Evolutionary conservation across 2,329 filamentous ascomycete species (phyloP).

Genomic region (Ceratocystis papillata): DNA sequence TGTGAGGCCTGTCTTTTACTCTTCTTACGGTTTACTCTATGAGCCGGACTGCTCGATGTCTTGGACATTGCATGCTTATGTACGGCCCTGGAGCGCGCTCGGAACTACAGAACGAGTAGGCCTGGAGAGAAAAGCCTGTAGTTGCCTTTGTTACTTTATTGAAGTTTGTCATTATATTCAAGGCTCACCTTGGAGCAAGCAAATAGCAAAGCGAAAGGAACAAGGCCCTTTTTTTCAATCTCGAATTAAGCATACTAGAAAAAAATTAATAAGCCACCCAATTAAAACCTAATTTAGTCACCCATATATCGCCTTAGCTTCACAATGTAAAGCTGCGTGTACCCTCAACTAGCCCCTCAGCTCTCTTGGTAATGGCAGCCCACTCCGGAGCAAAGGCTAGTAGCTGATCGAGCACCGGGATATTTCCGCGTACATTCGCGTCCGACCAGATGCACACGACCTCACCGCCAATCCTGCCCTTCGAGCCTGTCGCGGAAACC

Average conservation of each 20-base stretch:
- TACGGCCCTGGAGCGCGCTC: neutral
- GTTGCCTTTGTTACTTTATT: neutral
- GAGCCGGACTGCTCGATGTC: neutral
- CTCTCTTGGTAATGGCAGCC: constrained; percentile 64
- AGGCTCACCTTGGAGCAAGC: neutral
- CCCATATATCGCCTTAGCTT: constrained; percentile 23
- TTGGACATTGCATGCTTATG: too few relatives aligned
- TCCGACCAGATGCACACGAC: constrained; percentile 83
- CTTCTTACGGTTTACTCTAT: neutral
- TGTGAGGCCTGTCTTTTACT: neutral
- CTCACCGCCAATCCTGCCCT: constrained; percentile 44
- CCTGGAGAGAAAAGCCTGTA: neutral
- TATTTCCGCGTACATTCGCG: constrained; percentile 56
- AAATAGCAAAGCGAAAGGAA: neutral
- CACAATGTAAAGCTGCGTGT: constrained; percentile 55
- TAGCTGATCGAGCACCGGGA: constrained; percentile 77
- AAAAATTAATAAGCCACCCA: constrained; percentile 12
- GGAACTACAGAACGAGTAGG: constrained; percentile 6
- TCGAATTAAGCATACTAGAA: constrained; percentile 10
- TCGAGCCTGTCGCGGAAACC: neutral
- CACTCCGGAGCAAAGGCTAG: constrained; percentile 66
- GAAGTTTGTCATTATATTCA: neutral
- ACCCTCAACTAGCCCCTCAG: constrained; percentile 72
- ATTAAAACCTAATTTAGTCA: neutral
- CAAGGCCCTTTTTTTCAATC: neutral